Evolutionary conservation across 2,329 filamentous ascomycete genomes (phyloP).

Genomic region (Chalara sp.): DNA sequence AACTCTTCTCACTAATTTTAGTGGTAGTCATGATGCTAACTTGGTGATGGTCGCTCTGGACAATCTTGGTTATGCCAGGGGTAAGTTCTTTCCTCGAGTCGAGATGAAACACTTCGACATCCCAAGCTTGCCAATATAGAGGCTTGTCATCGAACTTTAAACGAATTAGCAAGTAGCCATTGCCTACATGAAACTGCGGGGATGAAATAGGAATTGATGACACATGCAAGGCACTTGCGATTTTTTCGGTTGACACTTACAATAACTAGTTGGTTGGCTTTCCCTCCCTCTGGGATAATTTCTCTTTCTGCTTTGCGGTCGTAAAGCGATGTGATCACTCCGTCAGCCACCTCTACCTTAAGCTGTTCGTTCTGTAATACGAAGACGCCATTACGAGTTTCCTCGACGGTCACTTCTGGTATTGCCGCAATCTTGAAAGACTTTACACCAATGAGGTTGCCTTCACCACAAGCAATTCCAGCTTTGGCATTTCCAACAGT

Average conservation of each 20-base stretch:
- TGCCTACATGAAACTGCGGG: too few relatives aligned
- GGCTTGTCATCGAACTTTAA: constrained; percentile 69
- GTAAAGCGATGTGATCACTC: constrained; percentile 77
- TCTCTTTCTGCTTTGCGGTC: constrained; percentile 71
- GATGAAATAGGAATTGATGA: too few relatives aligned
- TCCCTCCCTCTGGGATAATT: constrained; percentile 63
- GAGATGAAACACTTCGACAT: constrained; percentile 94
- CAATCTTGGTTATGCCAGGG: constrained; percentile 61
- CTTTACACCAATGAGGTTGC: constrained; percentile 44
- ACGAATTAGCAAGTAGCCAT: too few relatives aligned
- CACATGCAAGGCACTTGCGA: background rate
- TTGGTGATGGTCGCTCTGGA: constrained; percentile 64
- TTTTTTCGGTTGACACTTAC: background rate
- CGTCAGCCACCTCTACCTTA: constrained; percentile 63
- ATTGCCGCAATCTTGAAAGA: constrained; percentile 40
- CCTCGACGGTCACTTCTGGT: constrained; percentile 44
- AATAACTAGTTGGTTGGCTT: constrained; percentile 86
- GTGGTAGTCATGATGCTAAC: constrained; percentile 80
- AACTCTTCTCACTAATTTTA: constrained; percentile 80
- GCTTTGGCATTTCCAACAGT: constrained; percentile 46
- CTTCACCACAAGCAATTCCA: constrained; percentile 50
- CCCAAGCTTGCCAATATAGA: constrained; percentile 96
- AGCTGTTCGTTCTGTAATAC: constrained; percentile 74
- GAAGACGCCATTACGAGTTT: constrained; percentile 56
- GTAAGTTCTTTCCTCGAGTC: constrained; percentile 74